phyloP scores from a whole-genome alignment of 345 rosid species.

The Chamaenerion angustifolium region DNA sequence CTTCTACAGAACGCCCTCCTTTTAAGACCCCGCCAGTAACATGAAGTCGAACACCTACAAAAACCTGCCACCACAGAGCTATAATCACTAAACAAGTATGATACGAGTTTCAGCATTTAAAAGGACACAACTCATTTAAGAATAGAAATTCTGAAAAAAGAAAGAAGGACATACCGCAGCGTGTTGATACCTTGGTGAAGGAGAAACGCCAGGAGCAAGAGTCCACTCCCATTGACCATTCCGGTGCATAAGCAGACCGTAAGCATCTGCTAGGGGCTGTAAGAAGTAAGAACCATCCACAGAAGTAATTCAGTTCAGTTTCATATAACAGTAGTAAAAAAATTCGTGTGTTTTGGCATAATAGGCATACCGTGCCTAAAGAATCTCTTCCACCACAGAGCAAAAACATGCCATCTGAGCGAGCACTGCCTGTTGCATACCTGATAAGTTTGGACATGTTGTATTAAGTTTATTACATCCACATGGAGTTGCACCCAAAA shows the following conservation, averaged over 20 bases:
- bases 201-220: constrained; percentile 96
- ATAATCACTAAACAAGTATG: neutral
- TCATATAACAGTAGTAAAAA: too few relatives aligned
- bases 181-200: constrained; percentile 95
- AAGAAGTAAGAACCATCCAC: constrained; percentile 19
- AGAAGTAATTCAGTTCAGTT: neutral
- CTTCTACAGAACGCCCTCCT: constrained; percentile 82
- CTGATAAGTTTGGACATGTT: constrained; percentile 17
- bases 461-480: too few relatives aligned
- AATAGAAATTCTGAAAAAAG: neutral
- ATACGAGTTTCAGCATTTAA: too few relatives aligned
- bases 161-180: constrained; percentile 53
- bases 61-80: constrained; percentile 39
- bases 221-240: constrained; percentile 99
- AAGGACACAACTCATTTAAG: too few relatives aligned
- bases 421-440: constrained; percentile 96
- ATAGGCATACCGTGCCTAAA: constrained; percentile 56
- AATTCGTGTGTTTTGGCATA: too few relatives aligned
- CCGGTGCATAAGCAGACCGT: constrained; percentile 95
- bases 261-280: constrained; percentile 96
- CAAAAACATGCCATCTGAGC: constrained; percentile 97
- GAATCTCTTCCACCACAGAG: constrained; percentile 98
- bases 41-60: constrained; percentile 92
- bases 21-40: constrained; percentile 83
- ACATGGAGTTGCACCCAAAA: too few relatives aligned